Percentiles rank a stretch among this genome's conserved stretches.
Conservation (phyloP, 768 basidiomycete species). For the Termitomyces sp. region DNA sequence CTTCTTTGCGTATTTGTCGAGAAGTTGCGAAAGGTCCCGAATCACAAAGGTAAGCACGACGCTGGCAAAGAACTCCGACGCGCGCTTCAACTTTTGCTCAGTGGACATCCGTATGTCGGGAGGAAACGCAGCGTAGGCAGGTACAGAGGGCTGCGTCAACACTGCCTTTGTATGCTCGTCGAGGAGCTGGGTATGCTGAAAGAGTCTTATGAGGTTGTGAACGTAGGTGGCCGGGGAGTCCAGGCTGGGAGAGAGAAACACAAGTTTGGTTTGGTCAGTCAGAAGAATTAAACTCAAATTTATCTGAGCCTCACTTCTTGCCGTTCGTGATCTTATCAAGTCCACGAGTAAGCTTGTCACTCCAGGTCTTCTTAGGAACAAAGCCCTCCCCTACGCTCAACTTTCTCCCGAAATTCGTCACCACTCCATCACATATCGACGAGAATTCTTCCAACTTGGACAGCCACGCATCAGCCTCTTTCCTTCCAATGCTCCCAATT, state of each 20-base stretch:
- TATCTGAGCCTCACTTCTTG: conserved; percentile 61
- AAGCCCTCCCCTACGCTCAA: conserved; percentile 86
- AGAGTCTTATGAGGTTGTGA: conserved; percentile 67
- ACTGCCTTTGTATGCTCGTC: conserved; percentile 84
- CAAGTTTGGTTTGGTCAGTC: conserved; percentile 13
- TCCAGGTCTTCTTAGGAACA: conserved; percentile 79
- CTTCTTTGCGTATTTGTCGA: conserved; percentile 93
- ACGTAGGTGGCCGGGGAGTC: conserved; percentile 88
- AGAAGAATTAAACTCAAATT: conserved; percentile 2
- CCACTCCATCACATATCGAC: conserved; percentile 71
- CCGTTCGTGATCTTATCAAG: conserved; percentile 84
- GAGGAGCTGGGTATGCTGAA: conserved; percentile 70
- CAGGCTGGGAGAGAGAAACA: conserved; percentile 43
- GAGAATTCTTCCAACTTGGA: conserved; percentile 78
- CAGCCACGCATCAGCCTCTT: conserved; percentile 77
- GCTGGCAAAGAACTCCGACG: conserved; percentile 88
- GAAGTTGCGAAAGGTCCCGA: conserved; percentile 75
- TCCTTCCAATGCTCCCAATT: conserved; percentile 69
- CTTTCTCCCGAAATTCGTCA: conserved; percentile 81
- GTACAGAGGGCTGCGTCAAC: conserved; percentile 56
- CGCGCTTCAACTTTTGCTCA: conserved; percentile 71
- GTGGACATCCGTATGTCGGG: conserved; percentile 54
- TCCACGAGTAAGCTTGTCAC: conserved; percentile 66
- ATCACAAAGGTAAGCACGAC: conserved; percentile 89
- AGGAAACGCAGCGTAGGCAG: conserved; percentile 70